Evolutionary conservation across 306 rosid species (phyloP), one percentile per base, ranked within the genome.

Genomic region (Rubus idaeus): DNA sequence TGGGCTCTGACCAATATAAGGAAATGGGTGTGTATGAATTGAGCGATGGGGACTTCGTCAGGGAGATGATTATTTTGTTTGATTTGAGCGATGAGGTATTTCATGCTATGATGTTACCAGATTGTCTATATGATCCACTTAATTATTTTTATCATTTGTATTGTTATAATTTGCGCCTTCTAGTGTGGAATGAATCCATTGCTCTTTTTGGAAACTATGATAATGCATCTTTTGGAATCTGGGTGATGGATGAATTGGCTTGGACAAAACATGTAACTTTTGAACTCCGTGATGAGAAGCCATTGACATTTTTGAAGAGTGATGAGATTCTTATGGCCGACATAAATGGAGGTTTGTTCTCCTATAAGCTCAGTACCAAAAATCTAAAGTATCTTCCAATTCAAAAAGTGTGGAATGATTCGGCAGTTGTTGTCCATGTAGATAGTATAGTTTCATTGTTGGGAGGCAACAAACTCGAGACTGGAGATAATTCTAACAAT

Each of bases 121-220:
- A 1, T 55, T 1, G 60, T 55, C 6, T 55, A 17, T 13, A 21
- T 35, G 23, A 12, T 4, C 16, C 5, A 9, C 2, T 30, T 30
- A 1, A 1, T 1, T 30, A 30, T 30, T 30, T 1, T 30, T 30
- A 30, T 30, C 35, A 39, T 12, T 2, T 8, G 16, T 10, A 0
- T 49, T 49, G 13, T 49, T 41, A 9, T 6, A 16, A 16, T 21
- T 13, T 14, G 37, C 64, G 6, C 35, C 64, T 70, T 46, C 4
- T 45, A 13, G 74, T 70, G 41, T 70, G 60, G 60, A 70, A 70
- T 16, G 74, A 49, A 35, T 70, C 60, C 4, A 5, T 70, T 70
- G 60, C 60, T 46, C 17, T 70, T 8, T 23, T 21, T 26, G 40
- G 16, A 21, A 3, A 0, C 0, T 0, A 21, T 23, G 1, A 0